phyloP scores from a whole-genome alignment of 371 early-diverging fungal species.

The Enteropsectra breve region DNA sequence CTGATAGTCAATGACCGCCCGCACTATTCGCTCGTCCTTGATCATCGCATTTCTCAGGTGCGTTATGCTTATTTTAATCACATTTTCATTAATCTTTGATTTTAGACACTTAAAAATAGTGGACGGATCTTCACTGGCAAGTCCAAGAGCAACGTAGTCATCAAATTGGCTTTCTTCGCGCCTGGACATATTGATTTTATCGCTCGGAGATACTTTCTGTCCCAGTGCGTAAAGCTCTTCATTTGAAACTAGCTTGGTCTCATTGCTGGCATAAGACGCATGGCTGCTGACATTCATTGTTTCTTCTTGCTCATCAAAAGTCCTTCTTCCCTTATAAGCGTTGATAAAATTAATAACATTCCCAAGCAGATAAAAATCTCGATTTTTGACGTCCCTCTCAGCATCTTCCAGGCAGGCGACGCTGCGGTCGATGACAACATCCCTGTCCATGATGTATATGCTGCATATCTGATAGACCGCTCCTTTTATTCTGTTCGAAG shows the following conservation, averaged over 20 bases:
- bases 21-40: constrained; percentile 19
- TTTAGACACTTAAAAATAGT: constrained; percentile 40
- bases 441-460: constrained; percentile 35
- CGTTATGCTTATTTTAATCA: constrained; percentile 22
- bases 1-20: constrained; percentile 37
- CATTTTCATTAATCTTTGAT: neutral
- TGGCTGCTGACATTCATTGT: neutral
- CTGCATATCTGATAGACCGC: constrained; percentile 36
- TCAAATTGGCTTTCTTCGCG: neutral
- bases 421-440: constrained; percentile 32
- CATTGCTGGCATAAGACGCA: neutral
- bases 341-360: constrained; percentile 35
- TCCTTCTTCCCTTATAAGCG: constrained; percentile 4
- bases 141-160: constrained; percentile 20
- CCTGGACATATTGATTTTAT: neutral
- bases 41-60: constrained; percentile 45
- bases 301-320: constrained; percentile 4
- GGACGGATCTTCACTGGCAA: constrained; percentile 41
- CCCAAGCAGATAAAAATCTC: constrained; percentile 18
- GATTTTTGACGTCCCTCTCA: constrained; percentile 21
- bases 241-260: too few relatives aligned
- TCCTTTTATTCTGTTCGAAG: constrained; percentile 19
- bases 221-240: too few relatives aligned
- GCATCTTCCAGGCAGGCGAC: constrained; percentile 36
- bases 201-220: neutral